Evolutionary conservation across 2,329 filamentous ascomycete species (phyloP).

Genomic region (Cordyceps militaris): DNA sequence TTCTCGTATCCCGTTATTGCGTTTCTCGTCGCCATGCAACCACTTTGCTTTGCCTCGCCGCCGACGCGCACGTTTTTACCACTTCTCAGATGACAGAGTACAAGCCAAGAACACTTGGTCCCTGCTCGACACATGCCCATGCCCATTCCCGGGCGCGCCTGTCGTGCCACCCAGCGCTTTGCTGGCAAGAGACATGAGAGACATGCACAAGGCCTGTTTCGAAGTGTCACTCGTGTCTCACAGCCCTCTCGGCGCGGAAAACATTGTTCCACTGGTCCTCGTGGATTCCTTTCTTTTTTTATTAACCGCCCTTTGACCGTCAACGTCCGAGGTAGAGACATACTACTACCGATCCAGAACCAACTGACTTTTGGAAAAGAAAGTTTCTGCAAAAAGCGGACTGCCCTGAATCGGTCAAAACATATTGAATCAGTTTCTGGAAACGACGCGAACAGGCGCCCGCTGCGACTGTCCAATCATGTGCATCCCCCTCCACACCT

Average conservation of each 20-base stretch:
- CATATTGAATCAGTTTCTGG: neutral
- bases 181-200: constrained; percentile 5
- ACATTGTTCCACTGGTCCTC: neutral
- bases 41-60: neutral
- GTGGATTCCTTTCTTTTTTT: neutral
- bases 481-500: neutral
- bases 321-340: neutral
- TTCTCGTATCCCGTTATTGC: neutral
- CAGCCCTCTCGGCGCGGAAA: neutral
- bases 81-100: too few species aligned
- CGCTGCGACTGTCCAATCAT: neutral
- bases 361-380: neutral
- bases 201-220: neutral
- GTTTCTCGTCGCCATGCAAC: neutral
- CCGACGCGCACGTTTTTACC: neutral
- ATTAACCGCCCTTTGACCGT: neutral
- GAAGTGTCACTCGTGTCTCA: neutral
- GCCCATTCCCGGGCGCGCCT: neutral
- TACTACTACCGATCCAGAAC: neutral
- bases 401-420: neutral
- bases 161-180: neutral
- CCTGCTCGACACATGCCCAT: neutral
- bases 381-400: neutral
- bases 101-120: neutral
- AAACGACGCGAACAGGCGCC: neutral